Evolutionary conservation across 106 monocot species (phyloP).

Genomic region (Triglochin maritima): DNA sequence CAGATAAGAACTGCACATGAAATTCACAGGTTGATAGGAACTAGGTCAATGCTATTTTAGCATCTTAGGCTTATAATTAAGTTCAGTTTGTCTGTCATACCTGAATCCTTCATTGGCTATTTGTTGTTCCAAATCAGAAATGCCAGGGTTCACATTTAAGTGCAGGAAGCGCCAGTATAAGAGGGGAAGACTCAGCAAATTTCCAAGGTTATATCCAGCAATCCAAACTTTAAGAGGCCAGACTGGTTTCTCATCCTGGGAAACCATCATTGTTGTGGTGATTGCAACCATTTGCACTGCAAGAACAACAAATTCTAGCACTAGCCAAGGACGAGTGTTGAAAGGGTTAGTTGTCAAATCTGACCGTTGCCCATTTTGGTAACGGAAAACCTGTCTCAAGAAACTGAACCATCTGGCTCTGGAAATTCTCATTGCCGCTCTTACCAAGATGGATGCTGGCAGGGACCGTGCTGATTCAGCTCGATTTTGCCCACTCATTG

Average conservation of each 20-base stretch:
- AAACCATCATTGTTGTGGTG: conserved; percentile 18
- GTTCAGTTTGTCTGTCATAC: conserved; percentile 11
- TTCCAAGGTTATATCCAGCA: conserved; percentile 55
- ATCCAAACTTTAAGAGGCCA: conserved; percentile 78
- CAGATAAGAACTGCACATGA: conserved; percentile 25
- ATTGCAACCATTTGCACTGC: conserved; percentile 35
- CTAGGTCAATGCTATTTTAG: background rate
- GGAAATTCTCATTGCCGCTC: conserved; percentile 40
- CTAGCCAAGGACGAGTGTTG: conserved; percentile 53
- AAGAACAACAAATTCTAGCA: conserved; percentile 35
- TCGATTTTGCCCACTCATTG: background rate
- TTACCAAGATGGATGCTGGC: conserved; percentile 21
- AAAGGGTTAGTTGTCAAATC: conserved; percentile 61
- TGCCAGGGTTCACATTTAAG: background rate
- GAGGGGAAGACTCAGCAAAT: conserved; percentile 57
- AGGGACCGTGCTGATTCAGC: background rate
- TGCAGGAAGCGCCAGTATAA: conserved; percentile 56
- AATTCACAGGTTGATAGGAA: background rate
- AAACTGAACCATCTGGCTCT: conserved; percentile 79
- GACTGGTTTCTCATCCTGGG: conserved; percentile 41
- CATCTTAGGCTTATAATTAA: too few species aligned
- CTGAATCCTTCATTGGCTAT: conserved; percentile 28
- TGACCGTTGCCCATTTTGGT: conserved; percentile 67
- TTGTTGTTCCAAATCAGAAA: conserved; percentile 39
- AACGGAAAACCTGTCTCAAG: conserved; percentile 54